A percentile compares a stretch with the other conserved stretches of the same genome.
Conservation (phyloP, 2,329 filamentous ascomycete genomes). For the Sclerotinia subarctica region DNA sequence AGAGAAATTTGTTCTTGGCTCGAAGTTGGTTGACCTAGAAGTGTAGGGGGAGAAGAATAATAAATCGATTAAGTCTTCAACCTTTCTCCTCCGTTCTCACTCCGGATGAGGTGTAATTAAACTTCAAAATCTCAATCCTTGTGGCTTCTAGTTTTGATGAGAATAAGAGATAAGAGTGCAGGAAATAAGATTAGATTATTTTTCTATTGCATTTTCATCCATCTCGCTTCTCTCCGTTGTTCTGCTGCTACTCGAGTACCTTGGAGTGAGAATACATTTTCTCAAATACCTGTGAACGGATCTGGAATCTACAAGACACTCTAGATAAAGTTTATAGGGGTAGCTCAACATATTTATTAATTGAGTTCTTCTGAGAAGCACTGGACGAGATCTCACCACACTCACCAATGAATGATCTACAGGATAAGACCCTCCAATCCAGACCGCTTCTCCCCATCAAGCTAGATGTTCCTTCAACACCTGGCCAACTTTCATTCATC, state of each 20-base stretch:
- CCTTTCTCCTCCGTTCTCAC: background rate
- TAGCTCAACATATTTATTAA: background rate
- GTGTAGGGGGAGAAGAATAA: background rate
- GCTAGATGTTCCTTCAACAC: too few relatives aligned
- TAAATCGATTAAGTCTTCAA: background rate
- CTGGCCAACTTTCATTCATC: background rate
- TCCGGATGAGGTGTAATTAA: conserved; percentile 11
- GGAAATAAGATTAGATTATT: background rate
- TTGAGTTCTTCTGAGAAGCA: background rate
- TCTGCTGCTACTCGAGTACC: background rate
- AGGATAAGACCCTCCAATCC: background rate
- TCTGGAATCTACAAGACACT: conserved; percentile 1
- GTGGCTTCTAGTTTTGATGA: background rate
- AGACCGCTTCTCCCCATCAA: background rate
- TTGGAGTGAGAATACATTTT: too few relatives aligned
- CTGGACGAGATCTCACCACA: background rate
- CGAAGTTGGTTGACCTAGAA: background rate
- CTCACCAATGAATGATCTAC: background rate
- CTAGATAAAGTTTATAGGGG: background rate
- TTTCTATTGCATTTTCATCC: background rate
- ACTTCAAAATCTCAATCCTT: background rate
- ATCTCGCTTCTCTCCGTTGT: background rate
- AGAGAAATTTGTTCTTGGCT: conserved; percentile 20
- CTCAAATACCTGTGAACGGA: background rate
- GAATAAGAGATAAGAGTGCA: background rate